Conservation (phyloP, 2,329 filamentous ascomycete genomes). For the Cordyceps javanica region DNA sequence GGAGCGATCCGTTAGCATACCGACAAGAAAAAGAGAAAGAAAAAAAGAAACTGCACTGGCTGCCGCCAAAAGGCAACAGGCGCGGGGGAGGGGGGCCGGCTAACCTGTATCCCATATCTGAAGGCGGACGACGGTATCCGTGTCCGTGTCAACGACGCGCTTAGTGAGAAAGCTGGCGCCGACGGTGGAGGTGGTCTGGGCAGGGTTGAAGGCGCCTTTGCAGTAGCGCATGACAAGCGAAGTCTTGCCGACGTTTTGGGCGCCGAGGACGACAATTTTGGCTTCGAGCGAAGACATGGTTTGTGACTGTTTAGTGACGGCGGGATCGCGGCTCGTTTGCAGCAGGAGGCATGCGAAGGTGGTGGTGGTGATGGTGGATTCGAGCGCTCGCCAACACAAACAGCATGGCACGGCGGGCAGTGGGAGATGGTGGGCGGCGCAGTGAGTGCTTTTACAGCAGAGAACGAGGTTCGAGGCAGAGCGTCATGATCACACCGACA, state of each 20-base stretch:
- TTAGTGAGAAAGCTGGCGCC: slow-evolving; percentile 77
- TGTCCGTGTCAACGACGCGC: slow-evolving; percentile 74
- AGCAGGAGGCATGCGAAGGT: too few species aligned
- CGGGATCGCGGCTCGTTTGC: neutral
- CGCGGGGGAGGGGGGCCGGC: neutral
- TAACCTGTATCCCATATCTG: slow-evolving; percentile 91
- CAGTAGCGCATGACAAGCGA: slow-evolving; percentile 71
- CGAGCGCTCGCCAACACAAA: neutral
- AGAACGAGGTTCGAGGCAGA: neutral
- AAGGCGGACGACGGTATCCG: slow-evolving; percentile 78
- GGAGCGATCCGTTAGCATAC: slow-evolving; percentile 14
- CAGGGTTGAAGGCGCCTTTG: slow-evolving; percentile 63
- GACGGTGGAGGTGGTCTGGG: slow-evolving; percentile 63
- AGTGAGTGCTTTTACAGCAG: slow-evolving; percentile 1
- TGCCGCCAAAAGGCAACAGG: too few species aligned
- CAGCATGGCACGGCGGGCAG: neutral
- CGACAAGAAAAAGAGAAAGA: too few species aligned
- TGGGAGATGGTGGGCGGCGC: neutral
- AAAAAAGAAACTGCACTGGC: too few species aligned
- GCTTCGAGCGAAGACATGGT: slow-evolving; percentile 62
- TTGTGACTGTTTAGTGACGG: neutral
- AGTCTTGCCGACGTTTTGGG: slow-evolving; percentile 75
- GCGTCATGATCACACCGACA: neutral
- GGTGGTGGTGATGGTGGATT: neutral
- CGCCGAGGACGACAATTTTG: slow-evolving; percentile 75